Evolutionary conservation across 2,329 filamentous ascomycete genomes (phyloP).

Genomic region (Exserohilum turcica): DNA sequence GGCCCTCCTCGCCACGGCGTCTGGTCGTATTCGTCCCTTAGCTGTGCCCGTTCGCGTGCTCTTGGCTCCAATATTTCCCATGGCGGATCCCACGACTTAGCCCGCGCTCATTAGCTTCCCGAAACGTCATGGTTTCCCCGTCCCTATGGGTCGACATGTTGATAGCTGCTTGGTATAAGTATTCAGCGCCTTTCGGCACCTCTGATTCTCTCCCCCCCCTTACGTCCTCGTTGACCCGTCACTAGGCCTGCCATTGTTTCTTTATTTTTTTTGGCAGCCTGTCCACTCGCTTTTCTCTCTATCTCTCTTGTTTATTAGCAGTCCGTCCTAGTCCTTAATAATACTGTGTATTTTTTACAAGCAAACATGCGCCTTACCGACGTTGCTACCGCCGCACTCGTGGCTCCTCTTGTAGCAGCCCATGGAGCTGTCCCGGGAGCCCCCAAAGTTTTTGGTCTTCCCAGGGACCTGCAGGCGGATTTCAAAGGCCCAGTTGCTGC

Average conservation of each 20-base stretch:
- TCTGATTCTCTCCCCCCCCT: not conserved
- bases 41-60: not conserved
- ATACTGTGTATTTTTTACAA: not conserved
- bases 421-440: slow-evolving; percentile 37
- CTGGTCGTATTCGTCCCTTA: slow-evolving; percentile 9
- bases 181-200: not conserved
- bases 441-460: slow-evolving; percentile 45
- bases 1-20: not conserved
- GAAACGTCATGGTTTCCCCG: slow-evolving; percentile 8
- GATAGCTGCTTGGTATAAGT: slow-evolving; percentile 1
- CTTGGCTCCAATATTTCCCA: slow-evolving; percentile 6
- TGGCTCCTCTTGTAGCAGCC: slow-evolving; percentile 41
- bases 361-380: slow-evolving; percentile 40
- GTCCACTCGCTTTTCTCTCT: slow-evolving; percentile 9
- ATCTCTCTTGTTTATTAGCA: not conserved
- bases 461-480: slow-evolving; percentile 35
- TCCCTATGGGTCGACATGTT: not conserved
- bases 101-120: slow-evolving; percentile 13
- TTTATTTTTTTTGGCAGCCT: not conserved
- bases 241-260: not conserved
- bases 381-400: slow-evolving; percentile 32
- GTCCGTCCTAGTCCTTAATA: not conserved
- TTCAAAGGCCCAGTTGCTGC: slow-evolving; percentile 24
- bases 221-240: not conserved
- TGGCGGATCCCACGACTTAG: slow-evolving; percentile 7